Conservation (phyloP, 177 flowering plant species). For the Vitis hybrid region DNA sequence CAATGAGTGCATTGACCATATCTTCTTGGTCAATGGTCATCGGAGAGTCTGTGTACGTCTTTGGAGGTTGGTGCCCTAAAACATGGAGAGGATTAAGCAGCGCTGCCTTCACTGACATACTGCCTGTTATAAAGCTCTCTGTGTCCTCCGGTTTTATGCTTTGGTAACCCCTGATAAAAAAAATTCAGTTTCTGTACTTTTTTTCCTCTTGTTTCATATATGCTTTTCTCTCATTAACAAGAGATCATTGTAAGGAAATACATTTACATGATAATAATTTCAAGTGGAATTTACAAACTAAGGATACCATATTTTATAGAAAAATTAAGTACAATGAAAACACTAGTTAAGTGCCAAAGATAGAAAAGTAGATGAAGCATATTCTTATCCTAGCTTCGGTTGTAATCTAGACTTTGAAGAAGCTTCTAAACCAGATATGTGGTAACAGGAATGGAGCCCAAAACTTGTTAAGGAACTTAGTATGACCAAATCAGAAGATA, state of each 20-base stretch:
- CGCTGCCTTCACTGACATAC: constrained; percentile 41
- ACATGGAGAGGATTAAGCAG: constrained; percentile 53
- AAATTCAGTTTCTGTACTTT: neutral
- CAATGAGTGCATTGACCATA: constrained; percentile 35
- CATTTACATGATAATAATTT: neutral
- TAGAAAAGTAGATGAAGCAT: too few relatives aligned
- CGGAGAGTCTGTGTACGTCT: constrained; percentile 31
- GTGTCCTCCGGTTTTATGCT: constrained; percentile 60
- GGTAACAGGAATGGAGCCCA: too few relatives aligned
- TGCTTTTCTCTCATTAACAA: neutral
- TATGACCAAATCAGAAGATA: too few relatives aligned
- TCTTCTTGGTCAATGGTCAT: constrained; percentile 27
- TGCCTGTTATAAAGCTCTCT: constrained; percentile 47
- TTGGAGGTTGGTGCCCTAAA: constrained; percentile 52
- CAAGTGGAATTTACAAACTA: too few relatives aligned
- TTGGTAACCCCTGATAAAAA: constrained; percentile 30
- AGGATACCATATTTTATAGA: too few relatives aligned
- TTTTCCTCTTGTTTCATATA: neutral
- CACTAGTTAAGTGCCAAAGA: too few relatives aligned
- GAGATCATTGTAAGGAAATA: too few relatives aligned
- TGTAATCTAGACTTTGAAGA: too few relatives aligned
- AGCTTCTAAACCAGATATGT: too few relatives aligned
- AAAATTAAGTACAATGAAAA: too few relatives aligned
- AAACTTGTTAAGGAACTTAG: too few relatives aligned
- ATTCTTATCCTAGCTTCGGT: too few relatives aligned